These are phyloP conservation scores for Gossypium longicalyx DNA, from an alignment of 345 rosid genomes.

Conservation along the genomic window DNA sequence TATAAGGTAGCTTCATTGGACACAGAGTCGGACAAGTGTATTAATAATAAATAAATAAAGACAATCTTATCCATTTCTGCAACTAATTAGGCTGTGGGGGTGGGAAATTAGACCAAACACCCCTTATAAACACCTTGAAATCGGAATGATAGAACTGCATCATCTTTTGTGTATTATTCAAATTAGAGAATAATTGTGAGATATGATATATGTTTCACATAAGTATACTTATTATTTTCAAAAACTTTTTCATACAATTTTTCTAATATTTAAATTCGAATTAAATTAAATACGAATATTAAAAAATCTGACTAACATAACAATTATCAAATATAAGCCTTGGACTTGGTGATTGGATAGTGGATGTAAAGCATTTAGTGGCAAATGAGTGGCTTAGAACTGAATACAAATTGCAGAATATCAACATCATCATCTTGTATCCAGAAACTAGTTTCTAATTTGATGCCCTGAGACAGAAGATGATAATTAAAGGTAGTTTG, in stretches of 20 bases:
- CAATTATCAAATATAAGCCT: no score
- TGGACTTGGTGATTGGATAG: no score
- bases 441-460: background rate
- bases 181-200: no score
- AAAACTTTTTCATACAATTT: no score
- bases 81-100: conserved; percentile 4
- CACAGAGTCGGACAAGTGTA: background rate
- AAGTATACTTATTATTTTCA: no score
- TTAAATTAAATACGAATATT: no score
- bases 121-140: background rate
- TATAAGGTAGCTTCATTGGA: background rate
- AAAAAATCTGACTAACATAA: no score
- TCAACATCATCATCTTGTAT: background rate
- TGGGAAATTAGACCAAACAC: background rate
- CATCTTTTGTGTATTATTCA: background rate
- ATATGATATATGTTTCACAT: no score
- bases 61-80: conserved; percentile 16
- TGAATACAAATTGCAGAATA: background rate
- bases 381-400: conserved; percentile 5
- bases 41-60: background rate
- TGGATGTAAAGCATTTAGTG: no score
- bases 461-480: background rate
- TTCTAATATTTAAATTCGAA: no score
- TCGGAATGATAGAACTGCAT: conserved; percentile 5
- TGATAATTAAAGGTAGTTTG: background rate